These are phyloP conservation scores for Fusarium subglutinans DNA, from an alignment of 2,329 filamentous ascomycete genomes.

Conservation along the genomic window DNA sequence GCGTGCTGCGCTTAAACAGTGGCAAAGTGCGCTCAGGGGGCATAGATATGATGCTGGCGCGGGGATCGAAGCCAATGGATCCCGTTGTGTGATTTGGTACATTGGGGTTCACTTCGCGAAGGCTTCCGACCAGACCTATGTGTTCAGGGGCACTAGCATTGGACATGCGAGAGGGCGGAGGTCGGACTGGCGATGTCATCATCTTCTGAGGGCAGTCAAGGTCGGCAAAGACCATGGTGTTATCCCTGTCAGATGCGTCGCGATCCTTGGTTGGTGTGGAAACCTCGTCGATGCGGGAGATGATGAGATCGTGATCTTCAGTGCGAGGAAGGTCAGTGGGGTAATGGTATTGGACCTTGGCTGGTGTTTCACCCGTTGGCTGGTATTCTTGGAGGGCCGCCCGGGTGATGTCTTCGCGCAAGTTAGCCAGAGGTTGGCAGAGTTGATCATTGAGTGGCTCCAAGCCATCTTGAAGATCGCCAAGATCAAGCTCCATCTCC, in stretches of 20 bases:
- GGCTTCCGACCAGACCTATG: constrained; percentile 52
- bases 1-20: constrained; percentile 57
- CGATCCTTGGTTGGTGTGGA: constrained; percentile 32
- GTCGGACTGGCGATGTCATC: constrained; percentile 46
- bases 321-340: constrained; percentile 83
- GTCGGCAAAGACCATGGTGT: constrained; percentile 56
- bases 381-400: constrained; percentile 80
- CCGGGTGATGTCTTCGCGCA: constrained; percentile 74
- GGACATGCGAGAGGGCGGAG: constrained; percentile 45
- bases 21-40: constrained; percentile 57
- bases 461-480: constrained; percentile 67
- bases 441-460: constrained; percentile 68
- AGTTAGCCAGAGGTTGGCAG: constrained; percentile 73
- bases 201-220: constrained; percentile 39
- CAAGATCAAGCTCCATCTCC: constrained; percentile 71
- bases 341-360: constrained; percentile 83
- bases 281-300: constrained; percentile 53
- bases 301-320: constrained; percentile 55
- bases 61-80: constrained; percentile 53
- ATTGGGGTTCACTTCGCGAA: constrained; percentile 67
- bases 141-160: constrained; percentile 41
- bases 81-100: constrained; percentile 54
- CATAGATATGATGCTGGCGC: constrained; percentile 53
- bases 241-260: constrained; percentile 47
- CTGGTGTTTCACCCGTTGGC: constrained; percentile 86